A percentile compares a stretch with the other conserved stretches of the same genome.
phyloP scores from a whole-genome alignment of 2,329 filamentous ascomycete species.

The Beauveria varroae region DNA sequence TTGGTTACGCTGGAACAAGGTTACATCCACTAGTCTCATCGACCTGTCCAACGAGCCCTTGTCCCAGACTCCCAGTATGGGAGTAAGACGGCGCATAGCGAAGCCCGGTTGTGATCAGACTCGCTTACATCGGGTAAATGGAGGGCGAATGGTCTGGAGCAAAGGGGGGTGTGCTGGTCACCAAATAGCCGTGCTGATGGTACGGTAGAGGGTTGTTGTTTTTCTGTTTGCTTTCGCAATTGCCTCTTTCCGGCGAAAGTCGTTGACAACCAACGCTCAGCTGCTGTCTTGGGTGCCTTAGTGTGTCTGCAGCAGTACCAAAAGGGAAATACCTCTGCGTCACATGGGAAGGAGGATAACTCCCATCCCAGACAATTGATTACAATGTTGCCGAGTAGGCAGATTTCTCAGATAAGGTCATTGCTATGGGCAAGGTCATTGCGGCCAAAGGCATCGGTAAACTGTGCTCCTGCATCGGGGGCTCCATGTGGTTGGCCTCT shows the following conservation, averaged over 20 bases:
- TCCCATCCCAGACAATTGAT: not conserved
- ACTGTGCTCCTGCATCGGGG: not conserved
- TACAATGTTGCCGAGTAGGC: not conserved
- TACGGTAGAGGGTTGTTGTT: not conserved
- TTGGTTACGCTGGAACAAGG: not conserved
- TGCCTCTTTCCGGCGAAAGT: not conserved
- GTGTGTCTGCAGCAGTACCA: conserved; percentile 2
- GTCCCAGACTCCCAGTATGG: not conserved
- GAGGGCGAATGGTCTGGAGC: not conserved
- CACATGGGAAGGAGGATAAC: conserved; percentile 1
- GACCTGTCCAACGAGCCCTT: not conserved
- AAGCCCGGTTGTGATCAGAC: not conserved
- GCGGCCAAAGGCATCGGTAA: not conserved
- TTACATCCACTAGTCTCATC: not conserved
- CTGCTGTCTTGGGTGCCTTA: not conserved
- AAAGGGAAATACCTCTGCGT: conserved; percentile 4
- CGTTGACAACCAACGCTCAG: not conserved
- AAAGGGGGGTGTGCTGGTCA: not conserved
- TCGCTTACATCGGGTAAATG: not conserved
- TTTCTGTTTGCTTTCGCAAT: not conserved
- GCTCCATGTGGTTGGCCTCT: not conserved
- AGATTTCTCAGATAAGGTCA: not conserved
- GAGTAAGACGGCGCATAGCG: not conserved
- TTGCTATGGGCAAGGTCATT: not conserved
- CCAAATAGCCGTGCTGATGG: not conserved